Base-by-base conservation (phyloP, 2,329 filamentous ascomycete genomes). In the Monilinia fructigena region DNA sequence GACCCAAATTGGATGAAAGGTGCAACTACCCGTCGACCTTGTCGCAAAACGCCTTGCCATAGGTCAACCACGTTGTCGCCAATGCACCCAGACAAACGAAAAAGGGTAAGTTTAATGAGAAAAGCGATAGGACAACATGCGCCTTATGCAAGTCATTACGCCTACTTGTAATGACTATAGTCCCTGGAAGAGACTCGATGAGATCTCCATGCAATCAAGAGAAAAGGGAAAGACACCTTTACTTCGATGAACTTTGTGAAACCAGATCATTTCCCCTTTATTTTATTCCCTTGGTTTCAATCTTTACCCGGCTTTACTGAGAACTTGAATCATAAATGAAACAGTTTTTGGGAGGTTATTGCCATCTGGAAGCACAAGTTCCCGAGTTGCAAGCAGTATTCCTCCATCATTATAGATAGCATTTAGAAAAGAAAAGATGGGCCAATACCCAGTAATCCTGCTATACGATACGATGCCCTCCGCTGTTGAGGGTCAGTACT, bases 31-130 rank as follows among this genome's bases (percentile, higher is more conserved):
- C 74, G 72, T 53, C 62, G 52, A 63, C 56, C 50, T 67, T 67
- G 68, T 73, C 71, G 70, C 70, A 65, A 59, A 65, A 66, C 69
- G 60, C 72, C 60, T 68, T 65, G 61, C 56, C 45, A 68, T 71
- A 69, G 66, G 70, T 63, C 71, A 74, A 73, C 72, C 72, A 75
- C 70, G 70, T 73, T 75, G 66, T 74, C 72, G 70, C 63, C 68
- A 68, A 71, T 70, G 69, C 68, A 72, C 48, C 52, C 68, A 55
- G 60, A 71, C 72, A 74, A 74, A 75, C 74, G 72, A 63, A 72
- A 68, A 65, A 66, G 47, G 59, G 50, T 68, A 47, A 54, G 55
- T 56, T 40, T 60, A 61, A 53, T 63, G 45, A 50, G 55, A 40
- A 35, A n/a, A 47, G 58, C 66, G 64, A 73, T 72, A 72, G 71